Conservation (phyloP, 108 stramenopile species). For the Chaetoceros muelleri region DNA sequence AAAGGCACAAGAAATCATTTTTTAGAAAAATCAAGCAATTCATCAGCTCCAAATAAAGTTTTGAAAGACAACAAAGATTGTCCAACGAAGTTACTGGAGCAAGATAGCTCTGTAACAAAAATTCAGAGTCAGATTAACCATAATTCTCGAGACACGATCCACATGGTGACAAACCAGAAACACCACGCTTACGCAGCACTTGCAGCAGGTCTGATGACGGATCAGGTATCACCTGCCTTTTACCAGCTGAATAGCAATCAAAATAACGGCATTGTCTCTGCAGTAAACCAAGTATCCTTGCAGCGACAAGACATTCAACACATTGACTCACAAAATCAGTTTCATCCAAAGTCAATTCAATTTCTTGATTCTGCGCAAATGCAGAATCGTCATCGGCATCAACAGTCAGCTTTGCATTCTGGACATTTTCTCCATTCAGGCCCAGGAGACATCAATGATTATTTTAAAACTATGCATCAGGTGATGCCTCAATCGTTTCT, state of each 20-base stretch:
- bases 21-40: no score
- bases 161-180: no score
- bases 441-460: background rate
- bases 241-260: no score
- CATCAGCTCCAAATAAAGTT: no score
- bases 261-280: no score
- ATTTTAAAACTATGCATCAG: background rate
- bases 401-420: background rate
- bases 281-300: no score
- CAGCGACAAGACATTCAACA: background rate
- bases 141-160: no score
- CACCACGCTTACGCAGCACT: background rate
- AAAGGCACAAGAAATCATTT: no score
- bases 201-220: background rate
- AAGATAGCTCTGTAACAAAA: background rate
- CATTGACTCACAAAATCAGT: background rate
- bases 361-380: background rate
- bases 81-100: background rate
- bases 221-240: background rate
- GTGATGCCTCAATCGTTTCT: background rate
- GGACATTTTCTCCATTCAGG: background rate
- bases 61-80: background rate
- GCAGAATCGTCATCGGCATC: background rate
- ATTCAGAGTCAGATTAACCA: background rate
- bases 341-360: background rate